Conservation (phyloP, 495 filamentous ascomycete species). For the Jackrogersella minutella region DNA sequence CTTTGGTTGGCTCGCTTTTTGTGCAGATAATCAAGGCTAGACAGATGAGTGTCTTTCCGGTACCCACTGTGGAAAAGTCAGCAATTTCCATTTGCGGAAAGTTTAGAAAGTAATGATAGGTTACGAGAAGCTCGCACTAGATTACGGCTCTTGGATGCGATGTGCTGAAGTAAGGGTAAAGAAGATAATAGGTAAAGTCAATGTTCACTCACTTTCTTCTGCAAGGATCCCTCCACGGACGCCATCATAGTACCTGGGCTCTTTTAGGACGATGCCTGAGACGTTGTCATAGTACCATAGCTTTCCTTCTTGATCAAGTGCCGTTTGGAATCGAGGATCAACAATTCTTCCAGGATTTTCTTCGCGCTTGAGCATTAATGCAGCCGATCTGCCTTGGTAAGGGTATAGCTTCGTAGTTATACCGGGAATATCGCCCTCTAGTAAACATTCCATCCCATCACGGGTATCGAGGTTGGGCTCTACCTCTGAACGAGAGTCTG, state of each 20-base stretch:
- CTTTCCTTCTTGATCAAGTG: conserved; percentile 65
- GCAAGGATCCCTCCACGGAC: conserved; percentile 80
- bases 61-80: conserved; percentile 51
- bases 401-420: conserved; percentile 74
- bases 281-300: conserved; percentile 78
- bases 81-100: conserved; percentile 10
- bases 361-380: conserved; percentile 87
- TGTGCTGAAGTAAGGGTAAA: not conserved
- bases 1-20: conserved; percentile 66
- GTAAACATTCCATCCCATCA: conserved; percentile 68
- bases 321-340: conserved; percentile 74
- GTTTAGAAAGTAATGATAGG: conserved; percentile 48
- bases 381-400: conserved; percentile 84
- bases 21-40: conserved; percentile 85
- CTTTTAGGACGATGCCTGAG: conserved; percentile 64
- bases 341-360: conserved; percentile 66
- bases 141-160: not conserved
- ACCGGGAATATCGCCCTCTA: conserved; percentile 63
- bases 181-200: conserved; percentile 51
- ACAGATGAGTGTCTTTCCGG: conserved; percentile 90
- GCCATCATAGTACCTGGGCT: conserved; percentile 76
- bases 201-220: conserved; percentile 60
- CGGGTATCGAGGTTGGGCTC: conserved; percentile 65
- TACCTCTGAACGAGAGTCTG: conserved; percentile 61
- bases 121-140: not conserved